These are phyloP conservation scores for Erodium texanum DNA, from an alignment of 441 rosid species.

Conservation along the genomic window DNA sequence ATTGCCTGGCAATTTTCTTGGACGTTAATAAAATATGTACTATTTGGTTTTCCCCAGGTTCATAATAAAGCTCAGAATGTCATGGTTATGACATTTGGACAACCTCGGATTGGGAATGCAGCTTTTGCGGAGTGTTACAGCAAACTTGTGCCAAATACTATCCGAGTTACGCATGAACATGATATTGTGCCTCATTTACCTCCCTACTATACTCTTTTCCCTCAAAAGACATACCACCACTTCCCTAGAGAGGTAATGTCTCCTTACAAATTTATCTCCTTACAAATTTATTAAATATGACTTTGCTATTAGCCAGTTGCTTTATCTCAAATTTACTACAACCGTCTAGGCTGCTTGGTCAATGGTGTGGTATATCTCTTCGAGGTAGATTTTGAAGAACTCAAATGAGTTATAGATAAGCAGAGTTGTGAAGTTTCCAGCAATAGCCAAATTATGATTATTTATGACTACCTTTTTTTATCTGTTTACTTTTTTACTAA, in stretches of 20 bases:
- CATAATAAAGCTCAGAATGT: conserved; percentile 55
- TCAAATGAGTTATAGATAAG: background rate
- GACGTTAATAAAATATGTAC: background rate
- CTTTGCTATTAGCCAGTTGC: background rate
- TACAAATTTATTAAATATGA: too few relatives aligned
- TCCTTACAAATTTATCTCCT: too few relatives aligned
- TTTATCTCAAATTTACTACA: background rate
- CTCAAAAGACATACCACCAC: conserved; percentile 90
- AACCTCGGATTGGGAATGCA: conserved; percentile 92
- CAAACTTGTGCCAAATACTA: conserved; percentile 56
- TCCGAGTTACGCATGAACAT: conserved; percentile 61
- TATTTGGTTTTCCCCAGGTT: conserved; percentile 42
- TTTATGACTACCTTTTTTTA: background rate
- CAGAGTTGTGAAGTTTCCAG: background rate
- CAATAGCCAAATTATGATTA: background rate
- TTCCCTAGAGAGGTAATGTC: conserved; percentile 79
- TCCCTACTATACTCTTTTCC: conserved; percentile 66
- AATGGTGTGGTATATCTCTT: background rate
- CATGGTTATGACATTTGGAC: conserved; percentile 88
- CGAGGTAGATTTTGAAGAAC: background rate
- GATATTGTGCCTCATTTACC: conserved; percentile 97
- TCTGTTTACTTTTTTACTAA: background rate
- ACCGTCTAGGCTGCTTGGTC: background rate
- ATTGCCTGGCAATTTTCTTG: background rate
- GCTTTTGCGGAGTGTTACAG: conserved; percentile 68